Conservation (phyloP, 495 filamentous ascomycete species). For the Aspergillus affinis region DNA sequence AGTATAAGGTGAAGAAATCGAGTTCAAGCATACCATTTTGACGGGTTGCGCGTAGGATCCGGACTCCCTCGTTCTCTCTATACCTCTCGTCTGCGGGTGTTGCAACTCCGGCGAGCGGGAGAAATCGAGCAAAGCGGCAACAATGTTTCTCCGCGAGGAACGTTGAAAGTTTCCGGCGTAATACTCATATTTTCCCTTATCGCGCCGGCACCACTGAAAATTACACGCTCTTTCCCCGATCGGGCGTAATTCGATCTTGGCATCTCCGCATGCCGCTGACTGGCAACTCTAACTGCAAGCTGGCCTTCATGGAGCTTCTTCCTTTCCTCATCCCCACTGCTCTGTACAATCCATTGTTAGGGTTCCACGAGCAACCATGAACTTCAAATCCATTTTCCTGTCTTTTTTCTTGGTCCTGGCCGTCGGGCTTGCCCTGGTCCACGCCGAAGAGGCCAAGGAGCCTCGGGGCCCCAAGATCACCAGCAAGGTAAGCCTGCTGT, state of each 20-base stretch:
- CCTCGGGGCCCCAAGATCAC: slow-evolving; percentile 95
- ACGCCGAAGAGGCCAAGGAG: slow-evolving; percentile 72
- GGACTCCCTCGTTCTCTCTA: neutral
- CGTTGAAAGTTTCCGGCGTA: slow-evolving; percentile 11
- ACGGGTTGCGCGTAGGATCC: neutral
- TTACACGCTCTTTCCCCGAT: slow-evolving; percentile 9
- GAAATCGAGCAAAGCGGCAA: slow-evolving; percentile 34
- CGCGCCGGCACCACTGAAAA: slow-evolving; percentile 2
- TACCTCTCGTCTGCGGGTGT: slow-evolving; percentile 4
- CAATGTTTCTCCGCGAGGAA: slow-evolving; percentile 36
- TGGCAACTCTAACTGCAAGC: slow-evolving; percentile 31
- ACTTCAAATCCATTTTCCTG: slow-evolving; percentile 52
- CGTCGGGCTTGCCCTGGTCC: slow-evolving; percentile 58
- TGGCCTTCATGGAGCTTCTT: slow-evolving; percentile 31
- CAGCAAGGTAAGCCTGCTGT: slow-evolving; percentile 62
- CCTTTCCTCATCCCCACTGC: slow-evolving; percentile 15
- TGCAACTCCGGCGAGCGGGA: slow-evolving; percentile 24
- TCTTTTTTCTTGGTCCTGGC: slow-evolving; percentile 74
- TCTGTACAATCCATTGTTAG: slow-evolving; percentile 12
- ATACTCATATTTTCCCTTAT: neutral
- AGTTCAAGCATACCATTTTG: slow-evolving; percentile 34
- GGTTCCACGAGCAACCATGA: slow-evolving; percentile 41
- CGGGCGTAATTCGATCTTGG: slow-evolving; percentile 11
- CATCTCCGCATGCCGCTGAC: slow-evolving; percentile 27
- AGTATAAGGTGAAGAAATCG: neutral